Base-by-base conservation (phyloP, 208 protist genomes). In the Trypanosomatidae sp. region DNA sequence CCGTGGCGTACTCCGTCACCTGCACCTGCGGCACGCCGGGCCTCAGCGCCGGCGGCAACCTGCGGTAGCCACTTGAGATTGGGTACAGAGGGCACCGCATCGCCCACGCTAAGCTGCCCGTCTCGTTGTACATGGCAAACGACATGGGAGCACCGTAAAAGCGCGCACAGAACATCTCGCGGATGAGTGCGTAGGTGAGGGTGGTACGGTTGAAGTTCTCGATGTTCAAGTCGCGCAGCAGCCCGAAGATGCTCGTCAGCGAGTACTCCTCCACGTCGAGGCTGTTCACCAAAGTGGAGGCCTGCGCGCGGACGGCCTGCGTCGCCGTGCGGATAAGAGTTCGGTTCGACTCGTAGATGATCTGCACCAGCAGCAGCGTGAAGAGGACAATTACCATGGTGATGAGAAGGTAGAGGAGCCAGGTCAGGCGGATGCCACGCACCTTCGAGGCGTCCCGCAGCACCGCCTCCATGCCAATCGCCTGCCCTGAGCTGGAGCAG, bases 331-430 rank as follows among this genome's bases (percentile, higher is more conserved):
- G 56, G 19, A 62, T 50, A 19, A 90, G 65, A 55, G 77, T 87
- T 22, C 73, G 66, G 22, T 85, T 89, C 17, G 86, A 82, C 52
- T 84, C 66, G 71, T 83, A 81, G 36, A 80, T 77, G 71, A 92
- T 85, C 78, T 89, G 84, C 39, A 86, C 64, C n/a, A 93, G 46
- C 39, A 82, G 69, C 65, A 85, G 46, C 60, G 79, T 62, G 28
- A 92, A 75, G 53, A 94, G 85, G 25, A 82, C 19, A 53, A 93
- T 83, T 41, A 91, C 79, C 41, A 89, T 72, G 12, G 82, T 55
- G 30, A 92, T 82, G 53, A 92, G 77, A 30, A 80, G 47, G 76
- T 85, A 91, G 4, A 95, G 62, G 28, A 95, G 58, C 88, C 89
- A 96, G 28, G 68, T 86, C 28, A 94, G 81, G 22, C 84, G 81